These are phyloP conservation scores for Pyrenochaeta sp. DNA, from an alignment of 2,329 filamentous ascomycete genomes.

Conservation along the genomic window DNA sequence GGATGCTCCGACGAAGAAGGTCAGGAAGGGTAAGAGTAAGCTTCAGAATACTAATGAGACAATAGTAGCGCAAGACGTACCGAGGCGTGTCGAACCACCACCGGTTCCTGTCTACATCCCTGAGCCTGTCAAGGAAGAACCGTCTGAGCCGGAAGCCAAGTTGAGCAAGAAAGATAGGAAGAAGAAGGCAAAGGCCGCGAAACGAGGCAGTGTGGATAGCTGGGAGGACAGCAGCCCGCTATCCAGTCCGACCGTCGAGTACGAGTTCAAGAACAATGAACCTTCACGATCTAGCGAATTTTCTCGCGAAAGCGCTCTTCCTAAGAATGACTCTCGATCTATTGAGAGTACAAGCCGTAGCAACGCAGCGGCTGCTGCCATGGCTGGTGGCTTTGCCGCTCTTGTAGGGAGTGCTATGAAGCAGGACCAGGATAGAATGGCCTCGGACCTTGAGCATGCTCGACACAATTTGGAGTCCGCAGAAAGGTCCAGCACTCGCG, in stretches of 20 bases:
- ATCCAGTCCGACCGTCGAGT: constrained; percentile 39
- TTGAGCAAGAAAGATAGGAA: constrained; percentile 52
- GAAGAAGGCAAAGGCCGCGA: constrained; percentile 44
- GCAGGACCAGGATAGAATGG: constrained; percentile 46
- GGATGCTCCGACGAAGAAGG: constrained; percentile 25
- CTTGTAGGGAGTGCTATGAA: constrained; percentile 42
- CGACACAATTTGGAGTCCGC: constrained; percentile 35
- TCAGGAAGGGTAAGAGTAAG: constrained; percentile 39
- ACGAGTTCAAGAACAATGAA: constrained; percentile 37
- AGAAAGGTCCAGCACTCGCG: constrained; percentile 20
- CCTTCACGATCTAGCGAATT: constrained; percentile 7
- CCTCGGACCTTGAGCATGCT: constrained; percentile 38
- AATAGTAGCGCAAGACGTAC: constrained; percentile 26
- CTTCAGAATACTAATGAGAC: constrained; percentile 34
- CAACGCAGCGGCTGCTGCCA: constrained; percentile 30
- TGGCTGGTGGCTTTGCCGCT: constrained; percentile 45
- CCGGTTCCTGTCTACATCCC: constrained; percentile 6
- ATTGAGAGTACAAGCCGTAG: constrained; percentile 23
- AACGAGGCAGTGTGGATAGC: constrained; percentile 38
- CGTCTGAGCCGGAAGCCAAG: constrained; percentile 33
- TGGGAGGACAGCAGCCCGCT: constrained; percentile 40
- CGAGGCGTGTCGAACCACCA: constrained; percentile 19
- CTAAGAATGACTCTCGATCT: constrained; percentile 14
- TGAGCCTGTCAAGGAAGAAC: constrained; percentile 17
- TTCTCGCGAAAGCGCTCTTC: constrained; percentile 9